Evolutionary conservation across 2,329 filamentous ascomycete genomes (phyloP).

Genomic region (Graphilbum fragrans): DNA sequence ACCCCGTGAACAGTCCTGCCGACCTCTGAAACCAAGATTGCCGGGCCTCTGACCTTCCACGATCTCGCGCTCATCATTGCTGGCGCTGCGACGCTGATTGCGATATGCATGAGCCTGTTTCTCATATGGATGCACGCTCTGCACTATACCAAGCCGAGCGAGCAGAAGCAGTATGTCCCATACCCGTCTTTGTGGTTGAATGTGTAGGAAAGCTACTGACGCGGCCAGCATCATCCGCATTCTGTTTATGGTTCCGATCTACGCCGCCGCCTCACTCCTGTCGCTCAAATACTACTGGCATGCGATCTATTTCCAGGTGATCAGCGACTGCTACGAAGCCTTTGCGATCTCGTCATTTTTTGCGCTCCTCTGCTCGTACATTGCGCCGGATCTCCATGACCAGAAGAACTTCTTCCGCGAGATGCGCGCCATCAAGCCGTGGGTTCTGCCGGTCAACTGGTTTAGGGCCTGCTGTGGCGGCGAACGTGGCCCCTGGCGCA

Average conservation of each 20-base stretch:
- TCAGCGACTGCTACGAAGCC: slow-evolving; percentile 79
- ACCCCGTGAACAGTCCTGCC: slow-evolving; percentile 21
- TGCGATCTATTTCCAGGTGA: slow-evolving; percentile 68
- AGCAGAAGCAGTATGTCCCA: slow-evolving; percentile 41
- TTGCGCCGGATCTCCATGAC: slow-evolving; percentile 62
- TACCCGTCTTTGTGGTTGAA: not conserved
- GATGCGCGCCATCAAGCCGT: slow-evolving; percentile 52
- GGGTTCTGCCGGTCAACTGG: slow-evolving; percentile 65
- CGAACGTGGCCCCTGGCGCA: slow-evolving; percentile 55
- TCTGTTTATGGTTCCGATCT: slow-evolving; percentile 77
- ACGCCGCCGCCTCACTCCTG: slow-evolving; percentile 62
- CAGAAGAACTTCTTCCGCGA: slow-evolving; percentile 74
- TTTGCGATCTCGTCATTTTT: slow-evolving; percentile 85
- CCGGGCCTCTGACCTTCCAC: slow-evolving; percentile 40
- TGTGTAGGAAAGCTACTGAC: not conserved
- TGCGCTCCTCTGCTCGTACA: slow-evolving; percentile 67
- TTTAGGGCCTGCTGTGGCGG: slow-evolving; percentile 60
- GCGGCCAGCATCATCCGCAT: slow-evolving; percentile 65
- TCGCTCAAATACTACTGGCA: slow-evolving; percentile 64
- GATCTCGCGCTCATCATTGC: slow-evolving; percentile 39
- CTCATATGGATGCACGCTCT: slow-evolving; percentile 46
- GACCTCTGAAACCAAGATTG: slow-evolving; percentile 33
- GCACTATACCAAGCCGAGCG: slow-evolving; percentile 47
- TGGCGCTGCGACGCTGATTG: slow-evolving; percentile 33
- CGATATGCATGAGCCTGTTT: slow-evolving; percentile 40